These are phyloP conservation scores for Candida sanyiensis DNA, from an alignment of 805 yeast species.

Conservation along the genomic window DNA sequence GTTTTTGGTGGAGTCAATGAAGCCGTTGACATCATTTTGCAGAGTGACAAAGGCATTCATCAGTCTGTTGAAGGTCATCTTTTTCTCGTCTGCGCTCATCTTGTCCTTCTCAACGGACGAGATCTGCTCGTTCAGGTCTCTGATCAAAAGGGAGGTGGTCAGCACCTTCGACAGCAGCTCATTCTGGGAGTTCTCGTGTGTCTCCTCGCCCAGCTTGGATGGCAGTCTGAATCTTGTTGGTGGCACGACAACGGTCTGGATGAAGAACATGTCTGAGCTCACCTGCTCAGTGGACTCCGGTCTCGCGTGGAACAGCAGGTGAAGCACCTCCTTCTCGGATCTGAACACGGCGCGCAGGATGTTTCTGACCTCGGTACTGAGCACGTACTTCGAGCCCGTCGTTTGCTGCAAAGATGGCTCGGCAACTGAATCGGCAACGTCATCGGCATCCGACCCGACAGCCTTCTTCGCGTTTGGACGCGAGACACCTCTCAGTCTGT, in stretches of 20 bases:
- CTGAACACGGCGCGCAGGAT: constrained; percentile 70
- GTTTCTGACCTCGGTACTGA: constrained; percentile 83
- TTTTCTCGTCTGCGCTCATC: constrained; percentile 63
- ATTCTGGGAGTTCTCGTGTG: constrained; percentile 92
- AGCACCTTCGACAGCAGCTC: constrained; percentile 77
- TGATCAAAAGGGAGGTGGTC: constrained; percentile 71
- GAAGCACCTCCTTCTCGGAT: constrained; percentile 62
- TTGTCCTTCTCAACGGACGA: constrained; percentile 53
- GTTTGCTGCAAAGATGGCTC: constrained; percentile 32
- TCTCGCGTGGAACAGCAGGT: constrained; percentile 75
- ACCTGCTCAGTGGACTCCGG: constrained; percentile 48
- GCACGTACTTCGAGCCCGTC: constrained; percentile 76
- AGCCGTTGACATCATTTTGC: constrained; percentile 92
- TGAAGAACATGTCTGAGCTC: constrained; percentile 80
- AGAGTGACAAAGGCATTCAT: constrained; percentile 94
- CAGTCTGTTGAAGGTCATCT: constrained; percentile 74
- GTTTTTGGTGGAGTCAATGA: constrained; percentile 86
- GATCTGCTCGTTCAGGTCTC: constrained; percentile 86
- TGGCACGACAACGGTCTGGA: constrained; percentile 86
- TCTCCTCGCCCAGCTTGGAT: constrained; percentile 92
- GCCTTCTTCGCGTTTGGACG: constrained; percentile 64
- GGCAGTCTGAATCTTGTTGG: constrained; percentile 96
- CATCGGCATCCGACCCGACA: no score
- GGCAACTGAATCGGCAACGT: no score
- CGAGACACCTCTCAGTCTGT: constrained; percentile 71